phyloP scores from a whole-genome alignment of 345 rosid species.

The Murraya koenigii region DNA sequence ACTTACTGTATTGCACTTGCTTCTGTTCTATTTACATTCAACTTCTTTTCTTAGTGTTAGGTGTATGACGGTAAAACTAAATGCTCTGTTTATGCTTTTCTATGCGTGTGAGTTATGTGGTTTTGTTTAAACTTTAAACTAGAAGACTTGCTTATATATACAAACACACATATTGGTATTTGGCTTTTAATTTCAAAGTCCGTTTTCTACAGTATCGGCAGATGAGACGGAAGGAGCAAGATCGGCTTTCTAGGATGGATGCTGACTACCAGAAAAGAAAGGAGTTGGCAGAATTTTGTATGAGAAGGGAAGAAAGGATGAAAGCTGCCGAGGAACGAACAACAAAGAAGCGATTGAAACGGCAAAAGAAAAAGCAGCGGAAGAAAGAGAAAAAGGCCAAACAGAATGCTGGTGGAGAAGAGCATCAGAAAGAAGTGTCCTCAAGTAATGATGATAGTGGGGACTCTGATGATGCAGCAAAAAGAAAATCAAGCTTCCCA shows the following conservation, averaged over 20 bases:
- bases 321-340: slow-evolving; percentile 83
- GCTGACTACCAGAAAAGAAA: slow-evolving; percentile 76
- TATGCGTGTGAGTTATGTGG: background rate
- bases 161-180: background rate
- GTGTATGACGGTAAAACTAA: background rate
- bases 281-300: slow-evolving; percentile 60
- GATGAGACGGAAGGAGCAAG: slow-evolving; percentile 94
- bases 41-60: background rate
- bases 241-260: slow-evolving; percentile 86
- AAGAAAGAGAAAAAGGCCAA: slow-evolving; percentile 68
- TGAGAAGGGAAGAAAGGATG: slow-evolving; percentile 80
- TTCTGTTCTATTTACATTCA: background rate
- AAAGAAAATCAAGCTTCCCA: background rate
- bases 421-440: slow-evolving; percentile 41
- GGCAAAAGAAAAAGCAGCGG: slow-evolving; percentile 79
- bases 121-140: background rate
- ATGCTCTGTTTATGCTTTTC: background rate
- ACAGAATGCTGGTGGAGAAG: slow-evolving; percentile 38
- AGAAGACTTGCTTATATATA: background rate
- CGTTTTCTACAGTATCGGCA: slow-evolving; percentile 70
- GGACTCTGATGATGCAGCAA: slow-evolving; percentile 35
- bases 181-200: background rate
- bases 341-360: slow-evolving; percentile 77
- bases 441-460: slow-evolving; percentile 50
- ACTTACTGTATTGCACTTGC: background rate